Percentiles rank a stretch among this genome's conserved stretches.
Conservation (phyloP, 2,329 filamentous ascomycete genomes). For the Coniochaeta sp. region DNA sequence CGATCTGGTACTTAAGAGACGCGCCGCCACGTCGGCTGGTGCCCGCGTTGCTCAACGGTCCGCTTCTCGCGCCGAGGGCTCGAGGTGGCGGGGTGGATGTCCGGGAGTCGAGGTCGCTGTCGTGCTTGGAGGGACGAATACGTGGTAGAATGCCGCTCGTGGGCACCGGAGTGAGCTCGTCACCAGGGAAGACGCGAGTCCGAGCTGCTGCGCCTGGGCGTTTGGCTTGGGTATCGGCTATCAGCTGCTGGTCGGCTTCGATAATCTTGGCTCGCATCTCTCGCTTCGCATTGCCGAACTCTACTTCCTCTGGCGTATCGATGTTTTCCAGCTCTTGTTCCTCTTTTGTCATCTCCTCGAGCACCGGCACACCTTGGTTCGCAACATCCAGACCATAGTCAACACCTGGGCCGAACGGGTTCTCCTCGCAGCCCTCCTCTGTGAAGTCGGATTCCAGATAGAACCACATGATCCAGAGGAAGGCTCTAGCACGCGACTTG, state of each 20-base stretch:
- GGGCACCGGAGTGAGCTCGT: conserved; percentile 25
- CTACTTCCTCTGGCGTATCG: conserved; percentile 61
- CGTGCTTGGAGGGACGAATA: conserved; percentile 56
- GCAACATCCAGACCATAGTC: conserved; percentile 58
- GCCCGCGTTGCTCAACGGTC: conserved; percentile 18
- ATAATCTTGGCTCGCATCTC: conserved; percentile 68
- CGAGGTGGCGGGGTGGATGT: conserved; percentile 44
- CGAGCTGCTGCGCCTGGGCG: conserved; percentile 26
- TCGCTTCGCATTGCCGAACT: conserved; percentile 66
- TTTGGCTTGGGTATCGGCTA: conserved; percentile 54
- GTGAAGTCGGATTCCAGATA: conserved; percentile 96
- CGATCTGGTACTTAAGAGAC: conserved; percentile 50
- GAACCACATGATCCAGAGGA: conserved; percentile 98
- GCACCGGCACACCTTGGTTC: conserved; percentile 61
- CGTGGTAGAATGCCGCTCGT: conserved; percentile 50
- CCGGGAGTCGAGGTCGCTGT: conserved; percentile 45
- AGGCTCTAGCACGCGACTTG: conserved; percentile 74
- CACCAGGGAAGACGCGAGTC: neutral
- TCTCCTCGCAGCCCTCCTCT: conserved; percentile 76
- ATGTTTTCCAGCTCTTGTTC: conserved; percentile 65
- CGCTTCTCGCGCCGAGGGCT: conserved; percentile 21
- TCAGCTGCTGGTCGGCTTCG: conserved; percentile 64
- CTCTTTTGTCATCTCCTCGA: conserved; percentile 58
- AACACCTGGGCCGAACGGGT: conserved; percentile 75
- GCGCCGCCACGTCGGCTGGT: conserved; percentile 33